These are phyloP conservation scores for Eutrema salsugineum DNA, from an alignment of 441 rosid genomes.

Conservation along the genomic window DNA sequence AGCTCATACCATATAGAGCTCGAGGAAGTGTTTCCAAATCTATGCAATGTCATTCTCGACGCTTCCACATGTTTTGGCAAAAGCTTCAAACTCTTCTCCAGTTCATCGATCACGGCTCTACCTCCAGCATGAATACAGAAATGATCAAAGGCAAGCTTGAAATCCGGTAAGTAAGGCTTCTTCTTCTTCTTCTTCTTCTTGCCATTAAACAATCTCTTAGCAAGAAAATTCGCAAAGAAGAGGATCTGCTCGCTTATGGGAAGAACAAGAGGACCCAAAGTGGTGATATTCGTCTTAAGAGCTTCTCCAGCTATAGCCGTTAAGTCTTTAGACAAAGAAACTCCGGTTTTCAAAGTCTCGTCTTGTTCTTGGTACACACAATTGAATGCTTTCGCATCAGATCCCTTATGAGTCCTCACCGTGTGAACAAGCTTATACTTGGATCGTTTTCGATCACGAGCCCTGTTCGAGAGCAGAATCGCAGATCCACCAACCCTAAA, in stretches of 20 bases:
- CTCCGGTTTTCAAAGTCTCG: slow-evolving; percentile 68
- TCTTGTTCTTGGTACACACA: slow-evolving; percentile 92
- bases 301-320: slow-evolving; percentile 86
- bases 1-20: slow-evolving; percentile 94
- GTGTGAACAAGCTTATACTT: slow-evolving; percentile 79
- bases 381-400: slow-evolving; percentile 70
- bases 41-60: slow-evolving; percentile 88
- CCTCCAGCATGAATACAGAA: slow-evolving; percentile 97
- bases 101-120: slow-evolving; percentile 89
- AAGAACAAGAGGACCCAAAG: slow-evolving; percentile 85
- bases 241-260: slow-evolving; percentile 82
- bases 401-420: slow-evolving; percentile 80
- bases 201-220: slow-evolving; percentile 52
- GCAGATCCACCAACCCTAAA: slow-evolving; percentile 81
- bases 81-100: slow-evolving; percentile 87
- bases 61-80: slow-evolving; percentile 71
- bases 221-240: slow-evolving; percentile 57
- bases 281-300: slow-evolving; percentile 71
- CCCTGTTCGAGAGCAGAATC: slow-evolving; percentile 56
- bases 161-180: slow-evolving; percentile 79
- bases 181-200: slow-evolving; percentile 23
- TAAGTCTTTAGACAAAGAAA: slow-evolving; percentile 74
- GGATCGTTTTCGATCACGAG: slow-evolving; percentile 48
- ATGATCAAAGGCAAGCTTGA: slow-evolving; percentile 86
- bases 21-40: slow-evolving; percentile 95